Conservation (phyloP, 2,329 filamentous ascomycete species). For the Cladophialophora exuberans region DNA sequence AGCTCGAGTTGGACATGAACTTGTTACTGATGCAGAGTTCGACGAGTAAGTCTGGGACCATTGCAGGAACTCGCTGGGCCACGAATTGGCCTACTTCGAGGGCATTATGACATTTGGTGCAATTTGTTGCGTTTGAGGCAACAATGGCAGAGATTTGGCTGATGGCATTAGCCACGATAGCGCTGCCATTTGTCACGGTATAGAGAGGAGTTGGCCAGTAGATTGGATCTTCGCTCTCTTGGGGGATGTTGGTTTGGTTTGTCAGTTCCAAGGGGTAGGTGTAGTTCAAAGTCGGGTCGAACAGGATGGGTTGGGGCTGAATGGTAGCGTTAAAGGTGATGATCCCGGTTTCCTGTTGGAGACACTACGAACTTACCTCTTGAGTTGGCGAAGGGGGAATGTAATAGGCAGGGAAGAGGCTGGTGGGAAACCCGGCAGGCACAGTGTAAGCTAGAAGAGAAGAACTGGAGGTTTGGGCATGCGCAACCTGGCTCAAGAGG, state of each 20-base stretch:
- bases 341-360: too few relatives aligned
- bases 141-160: slow-evolving; percentile 53
- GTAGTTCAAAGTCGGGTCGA: slow-evolving; percentile 58
- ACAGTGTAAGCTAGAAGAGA: slow-evolving; percentile 27
- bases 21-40: slow-evolving; percentile 53
- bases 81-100: slow-evolving; percentile 55
- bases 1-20: slow-evolving; percentile 53
- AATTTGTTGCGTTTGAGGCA: slow-evolving; percentile 46
- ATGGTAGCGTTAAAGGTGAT: background rate
- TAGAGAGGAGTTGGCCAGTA: slow-evolving; percentile 53
- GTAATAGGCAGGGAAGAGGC: slow-evolving; percentile 32
- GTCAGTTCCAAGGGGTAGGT: slow-evolving; percentile 60
- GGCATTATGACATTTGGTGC: slow-evolving; percentile 58
- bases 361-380: slow-evolving; percentile 24
- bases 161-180: slow-evolving; percentile 39
- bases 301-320: slow-evolving; percentile 57
- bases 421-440: slow-evolving; percentile 30
- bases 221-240: slow-evolving; percentile 53
- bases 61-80: slow-evolving; percentile 53
- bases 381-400: slow-evolving; percentile 30
- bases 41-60: slow-evolving; percentile 56
- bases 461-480: slow-evolving; percentile 11
- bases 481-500: slow-evolving; percentile 18
- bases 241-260: slow-evolving; percentile 56
- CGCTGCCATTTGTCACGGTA: slow-evolving; percentile 44